Percentiles rank a stretch among this genome's conserved stretches.
Evolutionary conservation across 1,284 basidiomycete genomes (phyloP).

Genomic region (Somion occarium): DNA sequence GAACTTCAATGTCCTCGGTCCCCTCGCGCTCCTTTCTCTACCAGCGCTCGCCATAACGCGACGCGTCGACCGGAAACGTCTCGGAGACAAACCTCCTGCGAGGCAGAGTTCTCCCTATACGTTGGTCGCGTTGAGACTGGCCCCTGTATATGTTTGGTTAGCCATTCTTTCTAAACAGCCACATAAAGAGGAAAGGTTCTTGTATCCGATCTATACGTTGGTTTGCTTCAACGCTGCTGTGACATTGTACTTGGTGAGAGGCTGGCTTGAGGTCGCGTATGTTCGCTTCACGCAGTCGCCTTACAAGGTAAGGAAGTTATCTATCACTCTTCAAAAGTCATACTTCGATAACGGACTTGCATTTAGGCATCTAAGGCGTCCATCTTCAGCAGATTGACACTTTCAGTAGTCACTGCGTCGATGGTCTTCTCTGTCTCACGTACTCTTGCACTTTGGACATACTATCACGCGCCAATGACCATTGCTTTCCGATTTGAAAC

Average conservation of each 20-base stretch:
- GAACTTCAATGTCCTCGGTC: constrained; percentile 89
- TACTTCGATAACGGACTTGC: constrained; percentile 1
- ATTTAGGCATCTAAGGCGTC: constrained; percentile 68
- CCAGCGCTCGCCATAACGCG: constrained; percentile 81
- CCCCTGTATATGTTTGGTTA: constrained; percentile 90
- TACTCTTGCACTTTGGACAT: constrained; percentile 76
- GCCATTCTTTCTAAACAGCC: constrained; percentile 75
- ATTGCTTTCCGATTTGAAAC: constrained; percentile 72
- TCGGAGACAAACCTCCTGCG: constrained; percentile 57
- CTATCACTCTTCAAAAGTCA: constrained; percentile 9
- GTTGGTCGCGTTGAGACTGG: constrained; percentile 69
- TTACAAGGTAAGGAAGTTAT: constrained; percentile 57
- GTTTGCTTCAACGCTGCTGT: constrained; percentile 94
- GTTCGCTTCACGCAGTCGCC: constrained; percentile 76
- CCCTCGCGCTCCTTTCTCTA: constrained; percentile 75
- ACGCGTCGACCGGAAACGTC: constrained; percentile 69
- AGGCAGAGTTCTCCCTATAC: constrained; percentile 75
- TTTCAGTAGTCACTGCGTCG: constrained; percentile 62
- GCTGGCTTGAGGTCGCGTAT: constrained; percentile 80
- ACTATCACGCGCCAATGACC: constrained; percentile 89
- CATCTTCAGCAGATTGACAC: constrained; percentile 75
- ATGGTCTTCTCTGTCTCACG: constrained; percentile 74
- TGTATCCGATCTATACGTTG: constrained; percentile 92
- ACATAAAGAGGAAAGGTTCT: constrained; percentile 98
- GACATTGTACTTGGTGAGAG: constrained; percentile 75